Evolutionary conservation across 768 basidiomycete genomes (phyloP).

Genomic region (Xerocomellus chrysenteron): DNA sequence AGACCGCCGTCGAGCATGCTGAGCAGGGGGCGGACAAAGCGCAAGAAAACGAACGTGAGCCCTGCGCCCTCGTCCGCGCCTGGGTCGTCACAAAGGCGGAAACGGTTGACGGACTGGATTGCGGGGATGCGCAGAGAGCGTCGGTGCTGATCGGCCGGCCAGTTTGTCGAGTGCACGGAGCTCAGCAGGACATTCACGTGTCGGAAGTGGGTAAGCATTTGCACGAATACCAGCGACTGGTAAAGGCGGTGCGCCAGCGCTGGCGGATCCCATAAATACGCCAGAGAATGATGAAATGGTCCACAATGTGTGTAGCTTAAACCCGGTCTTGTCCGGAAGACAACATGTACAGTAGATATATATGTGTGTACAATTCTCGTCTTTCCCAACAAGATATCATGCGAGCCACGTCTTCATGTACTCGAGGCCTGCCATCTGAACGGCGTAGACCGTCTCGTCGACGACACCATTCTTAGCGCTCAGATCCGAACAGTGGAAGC

Average conservation of each 20-base stretch:
- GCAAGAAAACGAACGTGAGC: slow-evolving; percentile 1
- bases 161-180: slow-evolving; percentile 71
- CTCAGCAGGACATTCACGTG: slow-evolving; percentile 76
- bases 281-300: too few species aligned
- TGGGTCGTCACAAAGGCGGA: slow-evolving; percentile 49
- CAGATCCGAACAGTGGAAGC: too few species aligned
- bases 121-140: slow-evolving; percentile 46
- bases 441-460: too few species aligned
- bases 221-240: slow-evolving; percentile 77
- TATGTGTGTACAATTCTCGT: too few species aligned
- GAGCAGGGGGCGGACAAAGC: slow-evolving; percentile 35
- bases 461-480: too few species aligned
- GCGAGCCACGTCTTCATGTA: too few species aligned
- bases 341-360: too few species aligned
- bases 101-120: slow-evolving; percentile 41
- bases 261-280: slow-evolving; percentile 41
- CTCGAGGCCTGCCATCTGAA: too few species aligned
- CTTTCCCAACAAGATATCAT: too few species aligned
- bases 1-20: slow-evolving; percentile 71
- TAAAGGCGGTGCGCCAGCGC: slow-evolving; percentile 59
- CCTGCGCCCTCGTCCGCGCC: not conserved
- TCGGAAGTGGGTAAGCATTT: slow-evolving; percentile 81
- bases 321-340: too few species aligned
- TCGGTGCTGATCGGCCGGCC: slow-evolving; percentile 36
- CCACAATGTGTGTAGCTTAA: too few species aligned